Percentiles rank a stretch among this genome's conserved stretches.
Evolutionary conservation across 768 basidiomycete genomes (phyloP).

Genomic region (Boletus rubroflammeus): DNA sequence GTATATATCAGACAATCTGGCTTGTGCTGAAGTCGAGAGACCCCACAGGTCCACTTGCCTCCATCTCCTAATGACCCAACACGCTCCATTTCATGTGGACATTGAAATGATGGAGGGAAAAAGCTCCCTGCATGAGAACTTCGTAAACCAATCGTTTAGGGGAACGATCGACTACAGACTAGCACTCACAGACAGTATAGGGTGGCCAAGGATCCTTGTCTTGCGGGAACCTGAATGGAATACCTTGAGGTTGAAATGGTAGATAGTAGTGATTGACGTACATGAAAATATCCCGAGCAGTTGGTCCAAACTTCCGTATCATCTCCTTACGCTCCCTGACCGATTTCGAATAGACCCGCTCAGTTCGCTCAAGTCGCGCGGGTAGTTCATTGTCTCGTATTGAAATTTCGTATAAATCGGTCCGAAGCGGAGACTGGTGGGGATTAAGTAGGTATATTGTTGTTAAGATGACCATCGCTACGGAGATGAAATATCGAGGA

Average conservation of each 20-base stretch:
- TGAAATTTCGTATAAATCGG: constrained; percentile 21
- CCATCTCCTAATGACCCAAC: constrained; percentile 57
- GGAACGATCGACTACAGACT: neutral
- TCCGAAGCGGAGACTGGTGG: constrained; percentile 27
- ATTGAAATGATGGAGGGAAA: constrained; percentile 41
- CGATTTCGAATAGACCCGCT: constrained; percentile 44
- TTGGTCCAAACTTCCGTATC: constrained; percentile 54
- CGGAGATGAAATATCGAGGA: constrained; percentile 49
- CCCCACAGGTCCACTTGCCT: constrained; percentile 68
- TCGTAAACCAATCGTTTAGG: constrained; percentile 1
- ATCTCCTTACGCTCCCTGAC: constrained; percentile 42
- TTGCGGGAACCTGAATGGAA: constrained; percentile 46
- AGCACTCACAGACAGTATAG: constrained; percentile 52
- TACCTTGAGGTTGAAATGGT: constrained; percentile 1
- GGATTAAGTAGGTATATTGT: constrained; percentile 48
- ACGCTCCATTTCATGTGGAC: constrained; percentile 43
- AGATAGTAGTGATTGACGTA: constrained; percentile 5
- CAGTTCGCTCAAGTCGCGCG: constrained; percentile 40
- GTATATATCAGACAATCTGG: constrained; percentile 58
- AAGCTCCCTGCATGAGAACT: constrained; percentile 38
- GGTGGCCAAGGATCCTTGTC: constrained; percentile 51
- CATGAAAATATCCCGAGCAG: constrained; percentile 45
- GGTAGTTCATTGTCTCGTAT: constrained; percentile 36
- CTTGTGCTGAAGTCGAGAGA: constrained; percentile 52
- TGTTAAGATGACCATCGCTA: constrained; percentile 39